These are phyloP conservation scores for Themeda triandra DNA, from an alignment of 176 grass and related monocot genomes.

Conservation along the genomic window DNA sequence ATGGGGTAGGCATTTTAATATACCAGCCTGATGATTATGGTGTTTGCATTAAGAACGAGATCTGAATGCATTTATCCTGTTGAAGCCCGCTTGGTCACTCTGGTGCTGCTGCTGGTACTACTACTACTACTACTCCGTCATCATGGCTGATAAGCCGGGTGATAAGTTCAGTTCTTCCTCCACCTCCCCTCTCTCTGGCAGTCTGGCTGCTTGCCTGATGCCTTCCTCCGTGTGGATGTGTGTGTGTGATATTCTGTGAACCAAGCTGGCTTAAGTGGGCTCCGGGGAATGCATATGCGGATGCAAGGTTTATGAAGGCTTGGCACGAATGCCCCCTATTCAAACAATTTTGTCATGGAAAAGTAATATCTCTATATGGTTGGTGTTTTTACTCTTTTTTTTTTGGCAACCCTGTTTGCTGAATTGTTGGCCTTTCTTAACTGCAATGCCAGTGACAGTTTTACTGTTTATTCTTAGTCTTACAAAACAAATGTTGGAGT, in stretches of 20 bases:
- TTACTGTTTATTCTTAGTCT: background rate
- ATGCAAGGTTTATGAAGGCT: slow-evolving; percentile 39
- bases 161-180: too few relatives aligned
- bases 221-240: background rate
- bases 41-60: background rate
- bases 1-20: background rate
- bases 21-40: slow-evolving; percentile 19
- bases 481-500: background rate
- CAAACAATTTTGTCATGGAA: background rate
- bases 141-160: too few relatives aligned
- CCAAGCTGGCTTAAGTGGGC: background rate
- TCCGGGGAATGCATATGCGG: background rate
- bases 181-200: background rate
- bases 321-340: background rate
- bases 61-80: slow-evolving; percentile 18
- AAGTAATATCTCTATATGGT: background rate
- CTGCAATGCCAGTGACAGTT: background rate
- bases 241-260: background rate
- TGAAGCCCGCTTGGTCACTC: slow-evolving; percentile 26
- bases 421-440: background rate
- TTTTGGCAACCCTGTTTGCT: background rate
- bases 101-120: background rate
- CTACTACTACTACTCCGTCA: background rate
- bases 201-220: background rate
- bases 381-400: background rate